phyloP scores from a whole-genome alignment of 2,329 filamentous ascomycete genomes.

The Catunica adiposa region DNA sequence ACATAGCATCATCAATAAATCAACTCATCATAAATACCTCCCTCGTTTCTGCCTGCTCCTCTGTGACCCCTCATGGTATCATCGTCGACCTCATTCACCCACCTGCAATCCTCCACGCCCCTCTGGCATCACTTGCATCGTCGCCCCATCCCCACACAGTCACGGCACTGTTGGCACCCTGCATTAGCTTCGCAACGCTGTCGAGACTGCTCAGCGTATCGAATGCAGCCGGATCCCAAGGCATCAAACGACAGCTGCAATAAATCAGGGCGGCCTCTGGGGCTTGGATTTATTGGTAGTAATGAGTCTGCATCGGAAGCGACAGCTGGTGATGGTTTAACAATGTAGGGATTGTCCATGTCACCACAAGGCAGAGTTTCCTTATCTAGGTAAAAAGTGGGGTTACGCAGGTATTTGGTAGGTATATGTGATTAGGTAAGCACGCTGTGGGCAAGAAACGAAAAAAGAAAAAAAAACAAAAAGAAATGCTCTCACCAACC shows the following conservation, averaged over 20 bases:
- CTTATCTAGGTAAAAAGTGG: not conserved
- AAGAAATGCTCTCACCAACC: constrained; percentile 11
- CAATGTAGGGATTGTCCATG: not conserved
- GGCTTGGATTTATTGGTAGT: not conserved
- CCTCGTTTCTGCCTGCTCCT: too few species aligned
- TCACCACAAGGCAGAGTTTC: not conserved
- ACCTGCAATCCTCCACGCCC: not conserved
- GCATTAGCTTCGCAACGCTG: not conserved
- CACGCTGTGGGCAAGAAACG: too few species aligned
- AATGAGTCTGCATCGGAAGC: not conserved
- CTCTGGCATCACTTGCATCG: too few species aligned
- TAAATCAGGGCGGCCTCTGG: not conserved
- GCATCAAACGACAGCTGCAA: not conserved
- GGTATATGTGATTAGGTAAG: not conserved
- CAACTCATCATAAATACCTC: too few species aligned
- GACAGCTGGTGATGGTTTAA: not conserved
- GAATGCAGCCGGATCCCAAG: not conserved
- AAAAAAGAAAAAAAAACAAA: not conserved
- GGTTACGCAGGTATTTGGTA: not conserved
- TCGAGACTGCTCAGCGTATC: not conserved
- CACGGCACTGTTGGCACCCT: not conserved
- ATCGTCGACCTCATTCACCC: not conserved
- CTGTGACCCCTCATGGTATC: not conserved
- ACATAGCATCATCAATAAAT: too few species aligned
- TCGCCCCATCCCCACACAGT: not conserved